A percentile compares a stretch with the other conserved stretches of the same genome.
These are phyloP conservation scores for Musa balbisiana DNA, from an alignment of 202 grass and related monocot genomes.

Conservation along the genomic window DNA sequence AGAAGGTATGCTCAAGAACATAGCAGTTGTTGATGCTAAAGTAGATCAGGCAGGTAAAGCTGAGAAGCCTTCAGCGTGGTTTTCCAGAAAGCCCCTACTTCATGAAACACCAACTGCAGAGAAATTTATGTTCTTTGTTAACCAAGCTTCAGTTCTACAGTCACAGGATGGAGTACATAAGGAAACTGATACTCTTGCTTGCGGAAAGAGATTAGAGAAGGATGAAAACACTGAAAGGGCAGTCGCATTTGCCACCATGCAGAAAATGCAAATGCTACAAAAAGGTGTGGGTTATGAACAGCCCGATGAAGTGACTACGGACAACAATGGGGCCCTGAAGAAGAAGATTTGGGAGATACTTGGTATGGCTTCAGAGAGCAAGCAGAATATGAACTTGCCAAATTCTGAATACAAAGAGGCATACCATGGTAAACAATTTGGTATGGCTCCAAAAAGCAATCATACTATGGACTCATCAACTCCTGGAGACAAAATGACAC, in stretches of 20 bases:
- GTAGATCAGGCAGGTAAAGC: neutral
- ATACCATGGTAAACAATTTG: slow-evolving; percentile 36
- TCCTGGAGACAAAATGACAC: slow-evolving; percentile 24
- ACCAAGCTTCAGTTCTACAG: slow-evolving; percentile 31
- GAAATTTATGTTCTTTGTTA: slow-evolving; percentile 20
- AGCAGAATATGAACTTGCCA: slow-evolving; percentile 41
- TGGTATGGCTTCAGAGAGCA: slow-evolving; percentile 56
- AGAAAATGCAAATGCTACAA: slow-evolving; percentile 27
- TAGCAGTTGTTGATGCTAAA: neutral
- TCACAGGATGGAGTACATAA: slow-evolving; percentile 33
- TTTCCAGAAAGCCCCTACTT: neutral
- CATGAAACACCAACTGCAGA: slow-evolving; percentile 26
- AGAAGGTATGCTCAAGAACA: slow-evolving; percentile 30
- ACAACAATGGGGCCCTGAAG: slow-evolving; percentile 44
- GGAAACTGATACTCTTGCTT: slow-evolving; percentile 38
- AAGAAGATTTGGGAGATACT: slow-evolving; percentile 93
- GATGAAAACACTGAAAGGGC: slow-evolving; percentile 34
- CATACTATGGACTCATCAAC: slow-evolving; percentile 45
- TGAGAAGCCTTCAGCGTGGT: neutral
- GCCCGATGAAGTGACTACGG: slow-evolving; percentile 34
- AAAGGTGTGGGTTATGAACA: slow-evolving; percentile 11
- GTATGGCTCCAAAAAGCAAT: slow-evolving; percentile 29
- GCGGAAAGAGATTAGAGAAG: slow-evolving; percentile 36
- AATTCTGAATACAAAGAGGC: slow-evolving; percentile 27
- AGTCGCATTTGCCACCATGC: slow-evolving; percentile 41